phyloP scores from a whole-genome alignment of 2,329 filamentous ascomycete genomes.

The Bipolaris bicolor region DNA sequence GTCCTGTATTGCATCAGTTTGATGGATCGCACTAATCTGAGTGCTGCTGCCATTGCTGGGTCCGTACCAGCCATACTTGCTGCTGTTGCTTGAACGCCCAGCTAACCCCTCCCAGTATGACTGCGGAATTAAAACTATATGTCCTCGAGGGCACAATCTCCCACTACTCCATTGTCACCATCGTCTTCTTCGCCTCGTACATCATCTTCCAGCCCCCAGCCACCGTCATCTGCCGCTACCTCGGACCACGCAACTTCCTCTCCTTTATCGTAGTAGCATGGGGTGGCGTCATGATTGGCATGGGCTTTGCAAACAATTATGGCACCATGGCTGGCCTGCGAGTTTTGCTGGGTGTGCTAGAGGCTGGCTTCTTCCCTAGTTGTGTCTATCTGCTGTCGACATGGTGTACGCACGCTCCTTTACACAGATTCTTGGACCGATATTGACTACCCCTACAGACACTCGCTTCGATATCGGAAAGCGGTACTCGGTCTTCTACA shows the following conservation, averaged over 20 bases:
- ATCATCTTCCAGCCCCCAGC: conserved; percentile 52
- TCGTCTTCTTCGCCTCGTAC: conserved; percentile 55
- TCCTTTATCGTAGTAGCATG: conserved; percentile 46
- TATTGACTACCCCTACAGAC: conserved; percentile 26
- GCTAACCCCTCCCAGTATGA: conserved; percentile 49
- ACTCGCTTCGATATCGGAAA: conserved; percentile 70
- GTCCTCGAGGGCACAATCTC: conserved; percentile 37
- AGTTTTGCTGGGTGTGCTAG: conserved; percentile 49
- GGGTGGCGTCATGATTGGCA: conserved; percentile 54
- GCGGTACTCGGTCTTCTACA: conserved; percentile 71
- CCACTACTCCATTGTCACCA: conserved; percentile 64
- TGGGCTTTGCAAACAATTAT: conserved; percentile 50
- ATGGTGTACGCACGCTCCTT: conserved; percentile 34
- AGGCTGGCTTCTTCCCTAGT: conserved; percentile 50
- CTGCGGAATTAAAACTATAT: conserved; percentile 41
- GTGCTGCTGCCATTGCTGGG: conserved; percentile 74
- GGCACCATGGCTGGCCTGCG: conserved; percentile 46
- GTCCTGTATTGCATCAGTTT: conserved; percentile 75
- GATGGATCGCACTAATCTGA: conserved; percentile 80
- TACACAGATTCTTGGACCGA: too few species aligned
- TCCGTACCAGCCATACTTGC: conserved; percentile 32
- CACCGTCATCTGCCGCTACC: conserved; percentile 49
- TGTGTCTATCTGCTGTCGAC: conserved; percentile 55
- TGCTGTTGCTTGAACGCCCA: background rate
- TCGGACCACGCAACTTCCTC: conserved; percentile 50